These are phyloP conservation scores for Stylosanthes scabra DNA, from an alignment of 331 rosid genomes.

Conservation along the genomic window DNA sequence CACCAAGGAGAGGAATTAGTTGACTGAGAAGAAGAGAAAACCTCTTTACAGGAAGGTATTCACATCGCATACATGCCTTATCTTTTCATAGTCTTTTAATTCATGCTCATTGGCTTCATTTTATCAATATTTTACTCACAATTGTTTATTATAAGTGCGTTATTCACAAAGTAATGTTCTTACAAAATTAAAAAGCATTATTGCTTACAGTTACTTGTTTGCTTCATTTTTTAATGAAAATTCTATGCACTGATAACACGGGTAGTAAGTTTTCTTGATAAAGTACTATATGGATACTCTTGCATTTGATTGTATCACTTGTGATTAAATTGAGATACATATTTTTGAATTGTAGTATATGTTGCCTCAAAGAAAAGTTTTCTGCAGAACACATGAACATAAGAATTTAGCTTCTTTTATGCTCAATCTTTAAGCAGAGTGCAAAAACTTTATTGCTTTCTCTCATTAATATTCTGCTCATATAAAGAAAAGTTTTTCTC, in stretches of 20 bases:
- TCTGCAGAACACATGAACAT: neutral
- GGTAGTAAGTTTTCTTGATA: neutral
- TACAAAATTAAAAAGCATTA: neutral
- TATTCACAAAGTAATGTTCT: neutral
- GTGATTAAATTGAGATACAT: too few species aligned
- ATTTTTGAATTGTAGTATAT: too few species aligned
- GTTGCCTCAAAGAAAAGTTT: neutral
- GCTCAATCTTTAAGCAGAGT: neutral
- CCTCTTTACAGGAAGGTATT: slow-evolving; percentile 86
- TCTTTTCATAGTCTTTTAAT: neutral
- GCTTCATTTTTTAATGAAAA: neutral
- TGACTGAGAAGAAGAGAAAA: slow-evolving; percentile 85
- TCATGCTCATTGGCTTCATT: neutral
- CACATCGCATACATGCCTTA: slow-evolving; percentile 1
- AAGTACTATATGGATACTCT: neutral
- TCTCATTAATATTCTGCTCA: neutral
- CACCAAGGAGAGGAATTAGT: slow-evolving; percentile 91
- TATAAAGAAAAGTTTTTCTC: slow-evolving; percentile 1
- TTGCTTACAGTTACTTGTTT: neutral
- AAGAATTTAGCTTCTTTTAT: neutral
- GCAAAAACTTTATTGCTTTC: neutral
- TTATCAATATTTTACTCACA: neutral
- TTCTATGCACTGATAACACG: too few species aligned
- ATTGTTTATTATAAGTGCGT: neutral
- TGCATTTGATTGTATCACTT: too few species aligned